phyloP scores from a whole-genome alignment of 352 stramenopile species.

The Phytophthora sp. region DNA sequence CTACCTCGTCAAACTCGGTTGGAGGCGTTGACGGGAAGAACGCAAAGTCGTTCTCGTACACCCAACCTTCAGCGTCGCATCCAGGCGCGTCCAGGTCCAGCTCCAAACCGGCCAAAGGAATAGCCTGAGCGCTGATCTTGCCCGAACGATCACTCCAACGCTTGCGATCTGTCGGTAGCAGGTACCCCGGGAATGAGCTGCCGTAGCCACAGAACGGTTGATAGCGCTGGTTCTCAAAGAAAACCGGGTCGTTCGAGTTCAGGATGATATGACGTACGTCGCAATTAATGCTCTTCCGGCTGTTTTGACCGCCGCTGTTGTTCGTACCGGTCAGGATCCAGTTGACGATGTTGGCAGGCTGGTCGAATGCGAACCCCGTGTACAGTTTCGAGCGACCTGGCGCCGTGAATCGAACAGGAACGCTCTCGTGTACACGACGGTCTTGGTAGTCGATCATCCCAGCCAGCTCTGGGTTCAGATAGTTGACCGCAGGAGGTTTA shows the following conservation, averaged over 20 bases:
- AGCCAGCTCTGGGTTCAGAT: slow-evolving; percentile 67
- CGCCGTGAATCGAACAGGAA: slow-evolving; percentile 51
- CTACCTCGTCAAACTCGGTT: slow-evolving; percentile 28
- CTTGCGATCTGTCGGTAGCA: slow-evolving; percentile 80
- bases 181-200: slow-evolving; percentile 80
- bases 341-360: slow-evolving; percentile 76
- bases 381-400: slow-evolving; percentile 56
- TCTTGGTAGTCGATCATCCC: slow-evolving; percentile 85
- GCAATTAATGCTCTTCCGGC: slow-evolving; percentile 65
- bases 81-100: slow-evolving; percentile 63
- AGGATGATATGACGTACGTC: slow-evolving; percentile 74
- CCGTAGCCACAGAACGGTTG: slow-evolving; percentile 86
- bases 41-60: slow-evolving; percentile 87
- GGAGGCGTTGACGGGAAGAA: slow-evolving; percentile 68
- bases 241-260: slow-evolving; percentile 71
- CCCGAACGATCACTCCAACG: slow-evolving; percentile 87
- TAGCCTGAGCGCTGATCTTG: slow-evolving; percentile 72
- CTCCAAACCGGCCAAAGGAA: slow-evolving; percentile 71
- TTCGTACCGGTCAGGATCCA: slow-evolving; percentile 68
- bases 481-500: slow-evolving; percentile 58
- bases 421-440: slow-evolving; percentile 63
- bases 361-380: slow-evolving; percentile 86
- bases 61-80: slow-evolving; percentile 82
- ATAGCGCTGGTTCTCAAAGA: slow-evolving; percentile 90
- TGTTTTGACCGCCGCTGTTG: slow-evolving; percentile 43